phyloP scores from a whole-genome alignment of 495 filamentous ascomycete genomes.

The Cercophora sp. region DNA sequence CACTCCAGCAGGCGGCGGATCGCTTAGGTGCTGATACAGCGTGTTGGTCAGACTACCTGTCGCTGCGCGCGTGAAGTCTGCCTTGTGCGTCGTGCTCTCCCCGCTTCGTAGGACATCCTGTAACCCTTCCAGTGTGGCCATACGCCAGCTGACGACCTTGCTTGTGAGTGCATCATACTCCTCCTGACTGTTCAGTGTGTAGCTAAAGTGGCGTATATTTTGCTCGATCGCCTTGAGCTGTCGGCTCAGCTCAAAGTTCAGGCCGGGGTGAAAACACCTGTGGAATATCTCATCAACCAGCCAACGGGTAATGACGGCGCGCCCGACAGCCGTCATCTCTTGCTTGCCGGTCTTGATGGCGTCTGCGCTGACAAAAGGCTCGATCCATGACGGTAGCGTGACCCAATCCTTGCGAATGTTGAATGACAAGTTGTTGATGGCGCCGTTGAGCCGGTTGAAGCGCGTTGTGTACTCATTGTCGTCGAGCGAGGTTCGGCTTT shows the following conservation, averaged over 20 bases:
- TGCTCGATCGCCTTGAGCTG: slow-evolving; percentile 84
- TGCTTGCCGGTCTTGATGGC: slow-evolving; percentile 78
- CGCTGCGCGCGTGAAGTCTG: slow-evolving; percentile 61
- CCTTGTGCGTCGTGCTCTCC: slow-evolving; percentile 58
- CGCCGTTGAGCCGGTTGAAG: slow-evolving; percentile 89
- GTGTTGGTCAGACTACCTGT: slow-evolving; percentile 66
- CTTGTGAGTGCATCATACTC: slow-evolving; percentile 84
- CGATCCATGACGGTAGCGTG: slow-evolving; percentile 72
- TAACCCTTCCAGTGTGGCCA: slow-evolving; percentile 90
- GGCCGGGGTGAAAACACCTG: slow-evolving; percentile 81
- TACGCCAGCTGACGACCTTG: slow-evolving; percentile 89
- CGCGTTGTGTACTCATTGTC: slow-evolving; percentile 90
- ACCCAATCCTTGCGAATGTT: slow-evolving; percentile 93
- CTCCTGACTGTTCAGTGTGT: slow-evolving; percentile 68
- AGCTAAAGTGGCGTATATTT: slow-evolving; percentile 74
- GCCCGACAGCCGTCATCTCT: slow-evolving; percentile 96
- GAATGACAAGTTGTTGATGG: slow-evolving; percentile 91
- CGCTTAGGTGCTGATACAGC: slow-evolving; percentile 66
- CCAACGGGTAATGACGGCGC: slow-evolving; percentile 85
- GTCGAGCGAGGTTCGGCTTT: slow-evolving; percentile 91
- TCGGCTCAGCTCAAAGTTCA: slow-evolving; percentile 69
- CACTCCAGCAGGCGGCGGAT: slow-evolving; percentile 71
- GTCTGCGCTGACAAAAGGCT: slow-evolving; percentile 73
- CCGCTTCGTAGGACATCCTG: slow-evolving; percentile 63
- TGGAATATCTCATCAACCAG: slow-evolving; percentile 88